phyloP scores from a whole-genome alignment of 345 rosid species.

The Brassica rapa region DNA sequence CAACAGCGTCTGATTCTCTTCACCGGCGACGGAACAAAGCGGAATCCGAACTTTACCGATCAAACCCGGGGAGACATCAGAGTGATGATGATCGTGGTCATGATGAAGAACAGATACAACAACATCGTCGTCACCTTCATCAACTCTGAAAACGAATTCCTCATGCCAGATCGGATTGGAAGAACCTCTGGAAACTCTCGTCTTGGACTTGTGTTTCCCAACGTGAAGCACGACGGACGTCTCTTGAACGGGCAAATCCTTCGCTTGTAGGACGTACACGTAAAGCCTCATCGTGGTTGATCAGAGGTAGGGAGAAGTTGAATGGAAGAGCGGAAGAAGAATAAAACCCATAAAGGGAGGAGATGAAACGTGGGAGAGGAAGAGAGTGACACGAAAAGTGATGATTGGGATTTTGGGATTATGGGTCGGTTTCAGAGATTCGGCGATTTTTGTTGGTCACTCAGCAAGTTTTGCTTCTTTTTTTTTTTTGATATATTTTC shows the following conservation, averaged over 20 bases:
- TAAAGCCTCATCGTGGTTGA: conserved; percentile 59
- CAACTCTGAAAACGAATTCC: conserved; percentile 66
- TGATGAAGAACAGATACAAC: conserved; percentile 52
- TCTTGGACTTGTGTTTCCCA: conserved; percentile 69
- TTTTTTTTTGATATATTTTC: neutral
- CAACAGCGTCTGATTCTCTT: conserved; percentile 61
- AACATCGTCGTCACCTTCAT: conserved; percentile 48
- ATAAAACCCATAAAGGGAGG: conserved; percentile 28
- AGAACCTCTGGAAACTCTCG: conserved; percentile 48
- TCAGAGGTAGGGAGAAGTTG: neutral
- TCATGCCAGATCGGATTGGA: conserved; percentile 71
- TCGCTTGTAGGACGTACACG: conserved; percentile 71
- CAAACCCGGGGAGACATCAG: conserved; percentile 46
- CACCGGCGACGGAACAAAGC: conserved; percentile 46
- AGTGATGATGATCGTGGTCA: conserved; percentile 46
- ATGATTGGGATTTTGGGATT: conserved; percentile 28
- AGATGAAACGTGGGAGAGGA: conserved; percentile 38
- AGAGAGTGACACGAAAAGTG: conserved; percentile 40
- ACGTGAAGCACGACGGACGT: conserved; percentile 60
- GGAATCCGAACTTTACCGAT: conserved; percentile 65
- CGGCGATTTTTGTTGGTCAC: conserved; percentile 3
- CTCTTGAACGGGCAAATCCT: conserved; percentile 56
- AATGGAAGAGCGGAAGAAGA: neutral
- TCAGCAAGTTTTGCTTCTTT: neutral
- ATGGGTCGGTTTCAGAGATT: conserved; percentile 36